Evolutionary conservation across 208 protist species (phyloP), one percentile per base, ranked within the genome.

Genomic region (Porcisia deanei): DNA sequence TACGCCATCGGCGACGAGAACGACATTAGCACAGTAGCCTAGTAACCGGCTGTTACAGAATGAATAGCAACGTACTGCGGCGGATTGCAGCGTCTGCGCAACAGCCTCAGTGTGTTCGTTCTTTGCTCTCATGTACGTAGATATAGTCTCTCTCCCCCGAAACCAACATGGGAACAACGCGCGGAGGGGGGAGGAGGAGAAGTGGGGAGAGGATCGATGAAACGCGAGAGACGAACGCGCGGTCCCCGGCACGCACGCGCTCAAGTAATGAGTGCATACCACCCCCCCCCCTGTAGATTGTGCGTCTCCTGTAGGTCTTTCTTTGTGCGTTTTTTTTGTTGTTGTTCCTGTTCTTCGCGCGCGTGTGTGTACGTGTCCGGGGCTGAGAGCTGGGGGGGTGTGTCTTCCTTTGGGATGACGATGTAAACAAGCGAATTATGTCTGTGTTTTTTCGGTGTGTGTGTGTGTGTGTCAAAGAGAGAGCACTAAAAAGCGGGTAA

Each of bases 111-210:
- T 61, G 57, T 7, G 5, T 58, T 20, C 39, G 47, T 10, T 8
- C 30, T 12, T 71, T 34, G 43, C 20, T 67, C 63, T 67, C 63
- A 67, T 67, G 63, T 67, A 67, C 63, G 63, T 67, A 67, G 41
- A 34, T 34, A 2, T 18, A 43, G 8, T 14, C 37, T 0, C 20
- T 49, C 22, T 43, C 7, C 63, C 12, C 41, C 47, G 41, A 9
- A 3, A 37, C 18, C 8, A 9, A 49, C 22, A 18, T 20, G 43
- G 2, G 25, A 47, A 49, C 9, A 30, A 8, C 5, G 34, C 41
- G 45, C 18, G 39, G 7, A 12, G 39, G 39, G 7, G 3, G 39
- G 8, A 18, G 16, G 18, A 20, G 16, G 16, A 43, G 10, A 43
- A 30, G 30, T 30, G 30, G 30, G 30, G 30, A 30, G 30, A 30